Conservation (phyloP, 2,329 filamentous ascomycete species). For the Tolypocladium inflatum region DNA sequence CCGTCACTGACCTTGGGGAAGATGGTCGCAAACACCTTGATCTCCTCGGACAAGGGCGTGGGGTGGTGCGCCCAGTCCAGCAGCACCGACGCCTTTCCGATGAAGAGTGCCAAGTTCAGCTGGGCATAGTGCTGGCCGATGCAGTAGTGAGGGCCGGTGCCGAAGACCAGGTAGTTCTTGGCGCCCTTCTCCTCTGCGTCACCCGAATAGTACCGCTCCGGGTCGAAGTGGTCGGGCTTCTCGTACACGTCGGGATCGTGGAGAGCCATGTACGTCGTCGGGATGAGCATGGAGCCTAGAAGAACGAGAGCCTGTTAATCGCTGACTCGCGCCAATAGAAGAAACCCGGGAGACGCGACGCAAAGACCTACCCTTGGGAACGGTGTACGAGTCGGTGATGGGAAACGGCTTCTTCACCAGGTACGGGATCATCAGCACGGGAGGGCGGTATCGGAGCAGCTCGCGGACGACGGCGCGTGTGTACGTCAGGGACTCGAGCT, state of each 20-base stretch:
- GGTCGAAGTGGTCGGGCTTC: conserved; percentile 80
- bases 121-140: conserved; percentile 88
- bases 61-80: conserved; percentile 86
- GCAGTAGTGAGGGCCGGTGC: conserved; percentile 93
- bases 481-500: conserved; percentile 81
- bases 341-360: background rate
- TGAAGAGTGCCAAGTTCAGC: conserved; percentile 77
- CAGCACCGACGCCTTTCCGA: conserved; percentile 80
- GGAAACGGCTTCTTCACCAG: conserved; percentile 92
- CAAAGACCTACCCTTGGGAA: conserved; percentile 61
- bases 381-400: conserved; percentile 78
- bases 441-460: conserved; percentile 85
- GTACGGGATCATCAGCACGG: conserved; percentile 96
- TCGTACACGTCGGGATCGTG: conserved; percentile 90
- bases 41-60: conserved; percentile 79
- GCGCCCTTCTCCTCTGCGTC: conserved; percentile 75
- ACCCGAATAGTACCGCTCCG: conserved; percentile 83
- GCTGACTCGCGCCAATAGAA: background rate
- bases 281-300: conserved; percentile 80
- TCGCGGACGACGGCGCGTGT: conserved; percentile 89
- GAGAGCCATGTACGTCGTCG: conserved; percentile 80
- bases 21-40: conserved; percentile 96
- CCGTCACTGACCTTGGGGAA: conserved; percentile 73
- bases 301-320: background rate
- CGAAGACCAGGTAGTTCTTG: conserved; percentile 97